These are phyloP conservation scores for Prasinococcaceae sp. DNA, from an alignment of 139 green algal genomes.

Conservation along the genomic window DNA sequence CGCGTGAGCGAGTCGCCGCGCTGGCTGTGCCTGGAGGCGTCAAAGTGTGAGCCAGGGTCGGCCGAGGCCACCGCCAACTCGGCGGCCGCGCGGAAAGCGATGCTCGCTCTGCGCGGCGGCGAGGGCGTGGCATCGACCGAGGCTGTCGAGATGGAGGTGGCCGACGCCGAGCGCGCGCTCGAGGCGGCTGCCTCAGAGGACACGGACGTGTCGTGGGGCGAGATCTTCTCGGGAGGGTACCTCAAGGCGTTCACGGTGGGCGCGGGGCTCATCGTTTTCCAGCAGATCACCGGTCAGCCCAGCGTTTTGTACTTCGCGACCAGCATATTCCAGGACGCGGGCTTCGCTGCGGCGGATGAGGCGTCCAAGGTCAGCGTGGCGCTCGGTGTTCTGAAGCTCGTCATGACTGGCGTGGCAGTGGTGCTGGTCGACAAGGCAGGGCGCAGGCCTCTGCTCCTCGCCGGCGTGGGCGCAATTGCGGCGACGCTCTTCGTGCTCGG, in stretches of 20 bases:
- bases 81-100: too few species aligned
- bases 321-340: slow-evolving; percentile 44
- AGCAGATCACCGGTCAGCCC: slow-evolving; percentile 78
- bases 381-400: slow-evolving; percentile 74
- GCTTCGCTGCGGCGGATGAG: slow-evolving; percentile 35
- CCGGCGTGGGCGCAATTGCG: slow-evolving; percentile 52
- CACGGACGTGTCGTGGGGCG: neutral
- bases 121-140: too few species aligned
- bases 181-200: neutral
- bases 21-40: slow-evolving; percentile 54
- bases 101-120: too few species aligned
- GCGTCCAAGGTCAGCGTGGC: slow-evolving; percentile 47
- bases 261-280: slow-evolving; percentile 26
- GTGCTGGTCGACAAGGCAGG: slow-evolving; percentile 54
- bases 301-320: slow-evolving; percentile 80
- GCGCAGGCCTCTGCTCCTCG: slow-evolving; percentile 66
- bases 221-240: slow-evolving; percentile 22
- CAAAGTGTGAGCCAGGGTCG: neutral
- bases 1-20: slow-evolving; percentile 69
- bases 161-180: neutral
- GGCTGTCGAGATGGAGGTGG: slow-evolving; percentile 6
- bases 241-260: slow-evolving; percentile 26
- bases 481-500: slow-evolving; percentile 40
- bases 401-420: slow-evolving; percentile 70
- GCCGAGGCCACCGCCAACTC: too few species aligned